A percentile compares a stretch with the other conserved stretches of the same genome.
phyloP scores from a whole-genome alignment of 2,329 filamentous ascomycete genomes.

The Paramyrothecium roridum region DNA sequence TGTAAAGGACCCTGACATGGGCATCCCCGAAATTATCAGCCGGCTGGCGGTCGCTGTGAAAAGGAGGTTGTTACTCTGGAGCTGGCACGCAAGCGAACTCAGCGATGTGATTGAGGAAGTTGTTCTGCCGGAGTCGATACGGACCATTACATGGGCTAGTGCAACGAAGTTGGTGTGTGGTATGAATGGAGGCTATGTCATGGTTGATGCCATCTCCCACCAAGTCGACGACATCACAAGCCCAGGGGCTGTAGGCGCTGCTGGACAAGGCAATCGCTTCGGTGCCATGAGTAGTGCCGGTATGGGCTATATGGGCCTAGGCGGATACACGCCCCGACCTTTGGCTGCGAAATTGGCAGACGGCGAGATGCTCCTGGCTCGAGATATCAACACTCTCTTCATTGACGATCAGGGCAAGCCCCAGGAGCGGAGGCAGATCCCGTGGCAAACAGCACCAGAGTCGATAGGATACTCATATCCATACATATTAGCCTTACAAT shows the following conservation, averaged over 20 bases:
- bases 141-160: conserved; percentile 86
- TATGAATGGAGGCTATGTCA: conserved; percentile 85
- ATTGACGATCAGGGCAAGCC: conserved; percentile 81
- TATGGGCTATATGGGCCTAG: conserved; percentile 97
- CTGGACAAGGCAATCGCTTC: conserved; percentile 68
- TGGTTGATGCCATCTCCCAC: conserved; percentile 78
- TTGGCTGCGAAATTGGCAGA: conserved; percentile 79
- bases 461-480: conserved; percentile 95
- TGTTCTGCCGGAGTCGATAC: conserved; percentile 75
- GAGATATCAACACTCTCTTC: conserved; percentile 94
- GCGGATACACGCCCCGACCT: conserved; percentile 86
- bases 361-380: conserved; percentile 87
- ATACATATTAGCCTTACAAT: conserved; percentile 83
- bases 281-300: conserved; percentile 79
- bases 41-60: conserved; percentile 90
- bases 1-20: conserved; percentile 80
- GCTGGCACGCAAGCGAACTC: conserved; percentile 93
- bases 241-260: conserved; percentile 65
- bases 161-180: conserved; percentile 85
- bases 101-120: conserved; percentile 72
- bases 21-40: conserved; percentile 90
- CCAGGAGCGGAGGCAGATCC: conserved; percentile 81
- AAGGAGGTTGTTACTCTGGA: conserved; percentile 84
- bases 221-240: conserved; percentile 76
- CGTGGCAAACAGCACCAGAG: conserved; percentile 85